These are phyloP conservation scores for Geranium rotundifolium DNA, from an alignment of 345 rosid genomes.

Conservation along the genomic window DNA sequence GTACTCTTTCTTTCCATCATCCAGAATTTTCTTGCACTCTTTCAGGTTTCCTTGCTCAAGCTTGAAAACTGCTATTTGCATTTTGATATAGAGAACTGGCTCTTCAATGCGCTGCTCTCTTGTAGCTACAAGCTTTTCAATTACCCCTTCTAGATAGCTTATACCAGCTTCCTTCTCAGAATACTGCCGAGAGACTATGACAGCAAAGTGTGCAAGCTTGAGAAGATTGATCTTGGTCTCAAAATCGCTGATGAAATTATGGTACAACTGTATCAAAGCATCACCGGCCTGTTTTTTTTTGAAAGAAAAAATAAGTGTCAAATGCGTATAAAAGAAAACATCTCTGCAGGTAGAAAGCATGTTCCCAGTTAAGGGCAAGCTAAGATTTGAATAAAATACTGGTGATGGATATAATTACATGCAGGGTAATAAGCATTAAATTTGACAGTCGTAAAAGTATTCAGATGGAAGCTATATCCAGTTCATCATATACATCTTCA, in stretches of 20 bases:
- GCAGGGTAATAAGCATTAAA: too few relatives aligned
- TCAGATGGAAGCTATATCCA: too few relatives aligned
- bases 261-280: constrained; percentile 76
- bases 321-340: neutral
- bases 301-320: constrained; percentile 3
- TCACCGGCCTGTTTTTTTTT: constrained; percentile 93
- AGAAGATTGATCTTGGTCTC: constrained; percentile 97
- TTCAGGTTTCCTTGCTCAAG: constrained; percentile 85
- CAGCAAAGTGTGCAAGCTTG: constrained; percentile 95
- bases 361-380: too few relatives aligned
- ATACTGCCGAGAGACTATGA: constrained; percentile 81
- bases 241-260: constrained; percentile 88
- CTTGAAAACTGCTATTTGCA: constrained; percentile 78
- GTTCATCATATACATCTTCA: too few relatives aligned
- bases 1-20: constrained; percentile 78
- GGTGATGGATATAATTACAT: too few relatives aligned
- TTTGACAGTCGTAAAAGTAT: too few relatives aligned
- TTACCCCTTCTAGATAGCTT: constrained; percentile 70
- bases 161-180: constrained; percentile 92
- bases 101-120: constrained; percentile 73
- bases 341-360: neutral
- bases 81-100: constrained; percentile 76
- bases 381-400: too few relatives aligned
- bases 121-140: constrained; percentile 73
- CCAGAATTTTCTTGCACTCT: constrained; percentile 83